Conservation (phyloP, 352 stramenopile genomes). For the Pilasporangium apinafurcum region DNA sequence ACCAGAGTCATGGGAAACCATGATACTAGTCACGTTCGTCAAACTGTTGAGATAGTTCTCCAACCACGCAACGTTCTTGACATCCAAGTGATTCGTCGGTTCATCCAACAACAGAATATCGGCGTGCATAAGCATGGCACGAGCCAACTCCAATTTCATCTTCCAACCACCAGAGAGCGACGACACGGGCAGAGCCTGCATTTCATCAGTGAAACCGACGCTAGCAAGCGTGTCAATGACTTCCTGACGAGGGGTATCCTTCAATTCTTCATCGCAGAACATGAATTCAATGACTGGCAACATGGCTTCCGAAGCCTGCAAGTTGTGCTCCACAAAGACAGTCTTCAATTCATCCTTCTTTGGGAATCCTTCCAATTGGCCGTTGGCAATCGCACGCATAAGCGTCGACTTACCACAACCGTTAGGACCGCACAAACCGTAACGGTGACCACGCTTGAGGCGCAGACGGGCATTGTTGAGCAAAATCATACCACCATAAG, state of each 20-base stretch:
- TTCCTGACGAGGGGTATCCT: constrained; percentile 86
- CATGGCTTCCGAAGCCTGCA: constrained; percentile 88
- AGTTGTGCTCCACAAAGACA: constrained; percentile 97
- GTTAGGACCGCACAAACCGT: constrained; percentile 93
- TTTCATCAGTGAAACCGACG: constrained; percentile 92
- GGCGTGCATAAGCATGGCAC: constrained; percentile 92
- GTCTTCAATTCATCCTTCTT: constrained; percentile 92
- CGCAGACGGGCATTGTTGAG: constrained; percentile 89
- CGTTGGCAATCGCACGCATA: constrained; percentile 94
- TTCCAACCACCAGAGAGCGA: constrained; percentile 95
- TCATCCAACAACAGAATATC: constrained; percentile 97
- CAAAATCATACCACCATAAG: constrained; percentile 91
- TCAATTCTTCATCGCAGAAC: constrained; percentile 84
- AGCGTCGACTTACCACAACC: constrained; percentile 95
- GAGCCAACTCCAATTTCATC: constrained; percentile 94
- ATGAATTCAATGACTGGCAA: constrained; percentile 83
- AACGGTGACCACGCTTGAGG: constrained; percentile 88
- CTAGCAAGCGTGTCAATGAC: constrained; percentile 88
- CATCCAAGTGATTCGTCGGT: constrained; percentile 93
- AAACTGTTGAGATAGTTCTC: constrained; percentile 89
- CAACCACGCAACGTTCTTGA: constrained; percentile 91
- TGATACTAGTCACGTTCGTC: constrained; percentile 88
- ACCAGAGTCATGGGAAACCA: constrained; percentile 95
- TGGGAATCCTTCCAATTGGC: constrained; percentile 96
- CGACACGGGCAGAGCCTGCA: constrained; percentile 90